Base-by-base conservation (phyloP, 345 rosid species). In the Salix exigua region DNA sequence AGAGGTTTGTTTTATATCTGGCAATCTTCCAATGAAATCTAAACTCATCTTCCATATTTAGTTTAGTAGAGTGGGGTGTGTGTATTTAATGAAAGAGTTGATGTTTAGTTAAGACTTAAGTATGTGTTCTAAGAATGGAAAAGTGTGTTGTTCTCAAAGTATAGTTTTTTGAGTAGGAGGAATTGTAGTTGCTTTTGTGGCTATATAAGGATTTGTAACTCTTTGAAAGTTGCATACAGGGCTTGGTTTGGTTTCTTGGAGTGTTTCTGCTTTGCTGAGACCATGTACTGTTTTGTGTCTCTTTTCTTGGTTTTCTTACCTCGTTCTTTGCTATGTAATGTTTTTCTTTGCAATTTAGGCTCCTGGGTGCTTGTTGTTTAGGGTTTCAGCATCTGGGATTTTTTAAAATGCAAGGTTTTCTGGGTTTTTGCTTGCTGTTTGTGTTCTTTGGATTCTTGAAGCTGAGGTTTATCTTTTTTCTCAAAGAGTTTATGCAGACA, bases 231-330 rank as follows among this genome's bases (percentile, higher is more conserved):
- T 51, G 73, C 75, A 55, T 69, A 2, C 0, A 9, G 33, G 16
- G 46, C 21, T 51, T 46, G 33, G 18, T 40, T 48, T 66, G 68
- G 66, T 73, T 72, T 70, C 58, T 23, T 71, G 67, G 26, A 58
- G 38, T 26, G 51, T 55, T 86, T 75, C 60, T 65, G 86, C 83
- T 66, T 13, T 23, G 67, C 69, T 80, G 75, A 33, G 81, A 84
- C 83, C 85, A 86, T 89, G 89, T 88, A 79, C 77, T 75, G 63
- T 23, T 40, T 58, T 6, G 26, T 31, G 63, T 55, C 71, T 53
- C 18, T 10, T 73, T 58, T 82, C 51, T 71, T 80, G 69, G 66
- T 82, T 79, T 81, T 68, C 31, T 30, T n/a, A 28, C 76, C 63
- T 69, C 31, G 73, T 65, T n/a, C 35, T 60, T 38, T 61, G 28